These are phyloP conservation scores for Penicillium subrubescens DNA, from an alignment of 495 filamentous ascomycete species.

Conservation along the genomic window DNA sequence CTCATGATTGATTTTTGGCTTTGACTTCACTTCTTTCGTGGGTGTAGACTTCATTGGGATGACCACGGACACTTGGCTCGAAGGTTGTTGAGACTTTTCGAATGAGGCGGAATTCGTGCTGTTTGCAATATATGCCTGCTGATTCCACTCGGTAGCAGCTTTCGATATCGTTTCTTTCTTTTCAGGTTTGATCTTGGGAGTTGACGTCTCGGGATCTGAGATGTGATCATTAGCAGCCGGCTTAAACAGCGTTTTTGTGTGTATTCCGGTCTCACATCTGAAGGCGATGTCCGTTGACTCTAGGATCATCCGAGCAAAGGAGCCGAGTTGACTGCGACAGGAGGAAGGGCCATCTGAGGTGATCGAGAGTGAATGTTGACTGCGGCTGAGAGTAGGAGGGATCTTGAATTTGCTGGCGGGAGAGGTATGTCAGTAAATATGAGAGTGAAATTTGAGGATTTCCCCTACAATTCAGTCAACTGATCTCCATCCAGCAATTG, in stretches of 20 bases:
- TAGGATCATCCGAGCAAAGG: slow-evolving; percentile 62
- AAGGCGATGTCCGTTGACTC: slow-evolving; percentile 56
- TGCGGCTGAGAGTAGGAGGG: slow-evolving; percentile 31
- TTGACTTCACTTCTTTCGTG: slow-evolving; percentile 28
- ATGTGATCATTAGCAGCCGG: slow-evolving; percentile 13
- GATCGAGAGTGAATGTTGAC: slow-evolving; percentile 21
- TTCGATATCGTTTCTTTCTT: slow-evolving; percentile 25
- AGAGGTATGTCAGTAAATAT: slow-evolving; percentile 20
- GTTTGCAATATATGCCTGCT: slow-evolving; percentile 25
- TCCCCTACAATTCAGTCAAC: slow-evolving; percentile 71
- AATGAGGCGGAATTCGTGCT: slow-evolving; percentile 23
- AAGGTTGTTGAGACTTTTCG: slow-evolving; percentile 17
- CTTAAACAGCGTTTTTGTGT: not conserved
- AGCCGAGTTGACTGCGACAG: slow-evolving; percentile 43
- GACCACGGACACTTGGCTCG: slow-evolving; percentile 41
- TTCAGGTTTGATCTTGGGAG: slow-evolving; percentile 24
- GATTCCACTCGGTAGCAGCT: slow-evolving; percentile 19
- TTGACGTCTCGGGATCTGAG: slow-evolving; percentile 44
- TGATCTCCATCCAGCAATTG: slow-evolving; percentile 67
- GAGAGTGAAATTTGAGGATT: not conserved
- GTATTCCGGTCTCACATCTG: slow-evolving; percentile 45
- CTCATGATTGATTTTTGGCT: slow-evolving; percentile 31
- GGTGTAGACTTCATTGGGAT: slow-evolving; percentile 41
- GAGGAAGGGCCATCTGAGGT: slow-evolving; percentile 24
- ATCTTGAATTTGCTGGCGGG: slow-evolving; percentile 69